Percentiles rank a stretch among this genome's conserved stretches.
phyloP scores from a whole-genome alignment of 257 asterid species.

The Apocynum venetum region DNA sequence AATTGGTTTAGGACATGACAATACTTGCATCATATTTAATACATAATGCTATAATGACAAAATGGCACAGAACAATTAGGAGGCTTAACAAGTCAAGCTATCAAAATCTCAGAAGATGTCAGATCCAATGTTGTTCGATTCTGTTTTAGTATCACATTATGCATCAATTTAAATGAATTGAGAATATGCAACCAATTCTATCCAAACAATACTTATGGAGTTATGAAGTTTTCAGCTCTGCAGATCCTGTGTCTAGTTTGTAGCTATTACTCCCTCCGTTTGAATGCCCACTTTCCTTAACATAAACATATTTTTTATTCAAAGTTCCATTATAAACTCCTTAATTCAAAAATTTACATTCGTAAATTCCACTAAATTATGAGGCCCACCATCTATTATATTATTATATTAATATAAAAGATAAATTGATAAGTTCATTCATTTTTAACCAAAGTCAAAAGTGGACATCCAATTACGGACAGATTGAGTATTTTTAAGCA shows the following conservation, averaged over 20 bases:
- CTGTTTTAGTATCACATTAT: background rate
- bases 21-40: too few species aligned
- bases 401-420: too few species aligned
- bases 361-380: too few species aligned
- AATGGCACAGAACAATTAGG: background rate
- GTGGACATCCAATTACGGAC: too few species aligned
- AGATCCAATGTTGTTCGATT: slow-evolving; percentile 4
- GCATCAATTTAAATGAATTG: background rate
- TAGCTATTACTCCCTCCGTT: background rate
- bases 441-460: too few species aligned
- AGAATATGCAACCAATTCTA: background rate
- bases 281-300: too few species aligned
- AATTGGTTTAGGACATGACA: background rate
- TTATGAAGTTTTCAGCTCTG: background rate
- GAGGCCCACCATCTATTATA: too few species aligned
- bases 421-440: too few species aligned
- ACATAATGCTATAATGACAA: too few species aligned
- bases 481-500: background rate
- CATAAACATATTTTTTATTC: too few species aligned
- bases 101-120: background rate
- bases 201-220: background rate
- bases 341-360: too few species aligned
- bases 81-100: background rate
- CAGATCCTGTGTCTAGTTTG: background rate
- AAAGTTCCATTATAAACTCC: too few species aligned